Base-by-base conservation (phyloP, 192 early-diverging fungal genomes). In the Linnemannia schmuckeri region DNA sequence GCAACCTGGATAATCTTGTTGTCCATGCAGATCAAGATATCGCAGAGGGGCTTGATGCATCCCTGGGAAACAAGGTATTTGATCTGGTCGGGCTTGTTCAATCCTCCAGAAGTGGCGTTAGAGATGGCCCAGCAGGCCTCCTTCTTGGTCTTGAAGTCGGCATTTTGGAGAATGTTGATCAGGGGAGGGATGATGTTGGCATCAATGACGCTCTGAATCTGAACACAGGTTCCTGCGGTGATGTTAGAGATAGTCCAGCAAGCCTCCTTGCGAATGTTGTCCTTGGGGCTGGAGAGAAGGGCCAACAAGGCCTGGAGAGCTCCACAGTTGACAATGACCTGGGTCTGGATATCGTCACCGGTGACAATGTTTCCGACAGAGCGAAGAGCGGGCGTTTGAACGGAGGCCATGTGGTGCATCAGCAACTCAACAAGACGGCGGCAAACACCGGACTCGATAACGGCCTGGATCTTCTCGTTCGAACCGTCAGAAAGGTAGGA, bases 171-270 rank as follows among this genome's bases (percentile, higher is more conserved):
- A 44, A 96, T 95, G 80, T 95, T 88, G 86, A 98, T 96, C 40
- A 99, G 92, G 17, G 96, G 97, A 24, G 98, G 97, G 76, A 99
- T 93, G 68, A 99, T 92, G 90, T 97, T 97, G 85, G 96, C 96
- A 72, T 99, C 97, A 77, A 99, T 98, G 68, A 99, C 95, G 38
- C 93, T 92, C 90, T 99, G 95, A 90, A 99, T 99, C 90, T 99
- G 98, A n/a, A 89, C 85, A 33, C 96, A 91, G 89, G 96, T 98
- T 61, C 98, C 98, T 17, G 98, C 98, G 40, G 98, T 99, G 90
- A 99, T 97, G 92, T 99, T 99, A 27, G 97, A 98, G 74, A 99
- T 97, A 17, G 98, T 99, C 98, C 98, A 99, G 91, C 98, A 99
- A 66, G 98, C 97, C 90, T 99, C 98, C 93, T 99, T 99, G 83